These are phyloP conservation scores for Nematodospora valgi DNA, from an alignment of 805 yeast genomes.

Conservation along the genomic window DNA sequence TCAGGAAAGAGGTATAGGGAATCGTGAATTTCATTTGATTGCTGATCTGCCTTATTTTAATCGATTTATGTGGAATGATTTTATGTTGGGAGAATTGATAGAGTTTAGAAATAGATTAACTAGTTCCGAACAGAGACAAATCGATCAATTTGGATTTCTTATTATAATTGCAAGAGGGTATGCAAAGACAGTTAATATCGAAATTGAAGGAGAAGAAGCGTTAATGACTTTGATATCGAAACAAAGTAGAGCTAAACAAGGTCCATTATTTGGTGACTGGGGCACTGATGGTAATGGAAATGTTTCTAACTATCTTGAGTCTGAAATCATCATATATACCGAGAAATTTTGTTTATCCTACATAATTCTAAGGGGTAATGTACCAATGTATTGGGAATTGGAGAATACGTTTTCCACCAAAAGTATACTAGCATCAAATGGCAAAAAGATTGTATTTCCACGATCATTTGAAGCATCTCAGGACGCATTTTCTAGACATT, in stretches of 20 bases:
- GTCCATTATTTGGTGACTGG: slow-evolving; percentile 53
- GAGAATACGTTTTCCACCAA: slow-evolving; percentile 39
- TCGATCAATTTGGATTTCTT: slow-evolving; percentile 47
- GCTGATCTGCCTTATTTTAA: slow-evolving; percentile 40
- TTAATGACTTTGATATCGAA: slow-evolving; percentile 49
- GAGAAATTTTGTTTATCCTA: slow-evolving; percentile 41
- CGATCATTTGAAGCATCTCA: slow-evolving; percentile 53
- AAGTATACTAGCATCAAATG: slow-evolving; percentile 28
- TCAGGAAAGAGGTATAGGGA: slow-evolving; percentile 41
- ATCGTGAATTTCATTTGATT: slow-evolving; percentile 18
- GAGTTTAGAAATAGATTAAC: slow-evolving; percentile 45
- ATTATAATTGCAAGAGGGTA: slow-evolving; percentile 50
- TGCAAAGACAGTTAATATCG: slow-evolving; percentile 43
- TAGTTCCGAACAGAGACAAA: slow-evolving; percentile 32
- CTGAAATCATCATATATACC: slow-evolving; percentile 47
- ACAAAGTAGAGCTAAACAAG: slow-evolving; percentile 46
- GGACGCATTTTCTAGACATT: slow-evolving; percentile 49
- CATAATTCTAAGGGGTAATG: slow-evolving; percentile 49
- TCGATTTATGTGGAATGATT: slow-evolving; percentile 51
- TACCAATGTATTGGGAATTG: slow-evolving; percentile 53
- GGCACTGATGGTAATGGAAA: slow-evolving; percentile 57
- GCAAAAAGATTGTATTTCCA: slow-evolving; percentile 44
- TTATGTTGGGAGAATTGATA: slow-evolving; percentile 43
- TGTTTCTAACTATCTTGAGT: slow-evolving; percentile 50
- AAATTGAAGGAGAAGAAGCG: slow-evolving; percentile 30